phyloP scores from a whole-genome alignment of 306 rosid species.

The Castanopsis chinensis region DNA sequence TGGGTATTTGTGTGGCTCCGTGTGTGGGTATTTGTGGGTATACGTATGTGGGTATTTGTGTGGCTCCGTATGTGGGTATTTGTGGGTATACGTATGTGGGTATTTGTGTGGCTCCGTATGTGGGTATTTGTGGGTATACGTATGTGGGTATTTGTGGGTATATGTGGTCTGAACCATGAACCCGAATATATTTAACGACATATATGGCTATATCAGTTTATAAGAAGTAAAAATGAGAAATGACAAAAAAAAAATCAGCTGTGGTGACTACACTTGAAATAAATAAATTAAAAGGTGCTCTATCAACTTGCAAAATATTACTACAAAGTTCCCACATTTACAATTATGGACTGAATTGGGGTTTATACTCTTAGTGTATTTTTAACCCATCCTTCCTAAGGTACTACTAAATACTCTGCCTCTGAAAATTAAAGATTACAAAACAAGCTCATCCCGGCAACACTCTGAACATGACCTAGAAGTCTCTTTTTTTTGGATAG shows the following conservation, averaged over 20 bases:
- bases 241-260: too few species aligned
- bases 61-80: too few species aligned
- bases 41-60: too few species aligned
- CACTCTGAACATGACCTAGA: neutral
- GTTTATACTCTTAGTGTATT: neutral
- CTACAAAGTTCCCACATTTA: neutral
- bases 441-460: neutral
- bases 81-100: too few species aligned
- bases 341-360: neutral
- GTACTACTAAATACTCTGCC: neutral
- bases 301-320: too few species aligned
- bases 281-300: neutral
- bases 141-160: too few species aligned
- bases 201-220: neutral
- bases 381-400: neutral
- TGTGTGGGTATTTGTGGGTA: too few species aligned
- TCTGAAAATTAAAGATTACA: neutral
- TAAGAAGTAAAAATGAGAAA: neutral
- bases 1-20: too few species aligned
- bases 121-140: too few species aligned
- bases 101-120: too few species aligned
- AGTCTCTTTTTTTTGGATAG: neutral
- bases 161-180: constrained; percentile 38
- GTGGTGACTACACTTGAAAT: neutral
- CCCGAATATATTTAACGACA: constrained; percentile 27